These are phyloP conservation scores for Coleophoma crateriformis DNA, from an alignment of 2,329 filamentous ascomycete species.

Conservation along the genomic window DNA sequence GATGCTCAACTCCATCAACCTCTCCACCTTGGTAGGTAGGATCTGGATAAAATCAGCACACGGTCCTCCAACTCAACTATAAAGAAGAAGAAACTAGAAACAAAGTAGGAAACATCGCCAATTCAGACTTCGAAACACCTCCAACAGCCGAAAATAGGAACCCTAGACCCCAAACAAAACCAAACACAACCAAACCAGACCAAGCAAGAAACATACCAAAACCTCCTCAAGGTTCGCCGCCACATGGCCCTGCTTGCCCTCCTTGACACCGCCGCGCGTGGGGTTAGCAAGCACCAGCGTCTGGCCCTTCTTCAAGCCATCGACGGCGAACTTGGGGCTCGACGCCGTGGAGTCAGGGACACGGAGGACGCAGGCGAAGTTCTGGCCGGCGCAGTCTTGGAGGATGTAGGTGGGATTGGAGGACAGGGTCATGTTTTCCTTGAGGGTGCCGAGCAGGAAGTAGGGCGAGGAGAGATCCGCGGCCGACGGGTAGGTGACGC, in stretches of 20 bases:
- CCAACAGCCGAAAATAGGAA: too few relatives aligned
- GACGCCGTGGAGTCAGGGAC: constrained; percentile 1
- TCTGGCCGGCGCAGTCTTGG: constrained; percentile 10
- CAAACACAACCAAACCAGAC: neutral
- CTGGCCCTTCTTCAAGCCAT: constrained; percentile 16
- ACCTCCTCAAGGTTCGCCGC: constrained; percentile 8
- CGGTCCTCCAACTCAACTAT: neutral
- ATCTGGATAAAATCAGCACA: constrained; percentile 9
- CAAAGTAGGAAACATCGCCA: neutral
- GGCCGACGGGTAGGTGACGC: neutral
- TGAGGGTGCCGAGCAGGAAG: constrained; percentile 19
- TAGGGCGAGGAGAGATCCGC: neutral
- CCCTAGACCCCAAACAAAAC: neutral
- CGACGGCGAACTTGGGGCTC: constrained; percentile 11
- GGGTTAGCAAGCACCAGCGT: constrained; percentile 11
- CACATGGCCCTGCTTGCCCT: constrained; percentile 21
- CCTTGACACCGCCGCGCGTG: constrained; percentile 14
- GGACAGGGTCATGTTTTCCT: constrained; percentile 22
- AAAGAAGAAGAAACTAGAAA: neutral
- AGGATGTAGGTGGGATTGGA: constrained; percentile 22
- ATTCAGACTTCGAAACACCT: neutral
- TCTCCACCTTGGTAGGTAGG: constrained; percentile 16
- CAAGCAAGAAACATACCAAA: constrained; percentile 2
- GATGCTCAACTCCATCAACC: constrained; percentile 11
- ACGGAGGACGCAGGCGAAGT: constrained; percentile 18